Conservation (phyloP, 2,329 filamentous ascomycete genomes). For the Immersiporthe knoxdaviesiana region DNA sequence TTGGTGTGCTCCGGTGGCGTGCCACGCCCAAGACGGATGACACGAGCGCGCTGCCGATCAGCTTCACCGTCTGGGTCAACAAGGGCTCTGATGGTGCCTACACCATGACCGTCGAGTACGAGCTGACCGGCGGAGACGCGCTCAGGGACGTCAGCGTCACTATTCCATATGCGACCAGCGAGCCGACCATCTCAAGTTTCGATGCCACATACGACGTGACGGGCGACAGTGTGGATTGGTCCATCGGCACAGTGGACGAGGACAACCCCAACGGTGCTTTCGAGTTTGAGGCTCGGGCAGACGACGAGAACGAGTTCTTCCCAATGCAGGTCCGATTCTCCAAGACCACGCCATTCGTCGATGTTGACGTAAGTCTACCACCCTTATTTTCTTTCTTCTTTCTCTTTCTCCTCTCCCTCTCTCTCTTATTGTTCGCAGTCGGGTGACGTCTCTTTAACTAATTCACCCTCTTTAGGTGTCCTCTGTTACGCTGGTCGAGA, state of each 20-base stretch:
- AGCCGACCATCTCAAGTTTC: slow-evolving; percentile 89
- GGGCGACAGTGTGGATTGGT: slow-evolving; percentile 92
- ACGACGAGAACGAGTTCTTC: slow-evolving; percentile 94
- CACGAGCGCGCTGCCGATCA: slow-evolving; percentile 81
- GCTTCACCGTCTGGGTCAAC: slow-evolving; percentile 97
- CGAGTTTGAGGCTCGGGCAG: slow-evolving; percentile 89
- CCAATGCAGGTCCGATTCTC: slow-evolving; percentile 92
- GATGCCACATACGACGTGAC: slow-evolving; percentile 94
- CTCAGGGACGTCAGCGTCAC: slow-evolving; percentile 84
- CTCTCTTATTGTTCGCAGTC: background rate
- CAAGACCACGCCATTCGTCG: slow-evolving; percentile 83
- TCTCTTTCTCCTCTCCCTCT: too few relatives aligned
- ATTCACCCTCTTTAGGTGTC: slow-evolving; percentile 53
- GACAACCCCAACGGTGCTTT: slow-evolving; percentile 85
- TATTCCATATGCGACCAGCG: slow-evolving; percentile 83
- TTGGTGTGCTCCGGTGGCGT: slow-evolving; percentile 92
- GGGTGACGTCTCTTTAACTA: slow-evolving; percentile 5
- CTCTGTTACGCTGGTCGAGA: slow-evolving; percentile 71
- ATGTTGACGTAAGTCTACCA: slow-evolving; percentile 79
- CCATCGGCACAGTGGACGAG: slow-evolving; percentile 82
- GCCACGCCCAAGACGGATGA: slow-evolving; percentile 82
- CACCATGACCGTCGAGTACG: slow-evolving; percentile 94
- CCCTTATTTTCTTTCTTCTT: background rate
- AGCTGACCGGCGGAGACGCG: slow-evolving; percentile 78
- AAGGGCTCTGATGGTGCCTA: slow-evolving; percentile 79